These are phyloP conservation scores for Coniosporium apollinis DNA, from an alignment of 495 filamentous ascomycete species.

Conservation along the genomic window DNA sequence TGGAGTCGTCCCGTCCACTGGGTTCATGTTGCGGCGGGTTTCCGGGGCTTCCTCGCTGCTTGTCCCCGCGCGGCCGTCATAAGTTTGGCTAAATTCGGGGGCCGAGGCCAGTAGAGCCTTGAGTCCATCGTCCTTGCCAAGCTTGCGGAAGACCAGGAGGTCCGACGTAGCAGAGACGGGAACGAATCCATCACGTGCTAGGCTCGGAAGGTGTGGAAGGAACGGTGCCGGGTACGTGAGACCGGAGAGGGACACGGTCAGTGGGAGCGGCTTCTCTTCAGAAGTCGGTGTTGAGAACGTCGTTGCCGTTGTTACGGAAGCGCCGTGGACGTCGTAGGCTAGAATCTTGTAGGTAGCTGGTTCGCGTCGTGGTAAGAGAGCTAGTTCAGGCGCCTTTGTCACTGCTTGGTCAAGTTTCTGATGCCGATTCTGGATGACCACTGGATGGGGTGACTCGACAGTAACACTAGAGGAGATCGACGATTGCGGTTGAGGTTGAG, in stretches of 20 bases:
- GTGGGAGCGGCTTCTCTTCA: constrained; percentile 28
- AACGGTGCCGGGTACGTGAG: constrained; percentile 57
- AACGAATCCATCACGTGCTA: constrained; percentile 54
- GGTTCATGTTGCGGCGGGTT: constrained; percentile 10
- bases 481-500: no score
- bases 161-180: constrained; percentile 54
- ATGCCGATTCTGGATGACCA: no score
- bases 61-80: neutral
- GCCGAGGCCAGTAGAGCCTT: neutral
- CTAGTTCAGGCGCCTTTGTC: no score
- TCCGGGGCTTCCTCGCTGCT: neutral
- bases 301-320: constrained; percentile 41
- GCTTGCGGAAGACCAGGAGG: constrained; percentile 55
- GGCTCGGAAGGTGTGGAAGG: constrained; percentile 45
- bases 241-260: constrained; percentile 46
- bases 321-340: constrained; percentile 50
- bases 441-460: no score
- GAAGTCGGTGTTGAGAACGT: constrained; percentile 33
- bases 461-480: no score
- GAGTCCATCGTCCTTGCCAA: constrained; percentile 17
- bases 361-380: constrained; percentile 4
- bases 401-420: no score
- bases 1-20: constrained; percentile 14
- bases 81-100: neutral
- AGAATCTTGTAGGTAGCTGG: constrained; percentile 51